phyloP scores from a whole-genome alignment of 2,329 filamentous ascomycete species.

The Ramularia endophylla region DNA sequence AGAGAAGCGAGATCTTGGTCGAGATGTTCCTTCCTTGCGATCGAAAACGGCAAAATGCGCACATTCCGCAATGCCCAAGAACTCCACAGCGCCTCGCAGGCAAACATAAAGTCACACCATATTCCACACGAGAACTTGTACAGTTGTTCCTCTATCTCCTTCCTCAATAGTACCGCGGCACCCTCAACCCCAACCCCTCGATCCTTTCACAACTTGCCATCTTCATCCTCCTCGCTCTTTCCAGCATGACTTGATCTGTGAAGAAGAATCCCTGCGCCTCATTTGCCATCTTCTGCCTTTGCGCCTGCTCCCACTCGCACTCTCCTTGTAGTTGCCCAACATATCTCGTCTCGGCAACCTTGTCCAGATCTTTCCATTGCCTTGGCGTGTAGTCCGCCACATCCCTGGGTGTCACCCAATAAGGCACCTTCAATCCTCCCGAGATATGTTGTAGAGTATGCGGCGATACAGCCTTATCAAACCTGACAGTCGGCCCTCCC shows the following conservation, averaged over 20 bases:
- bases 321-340: conserved; percentile 60
- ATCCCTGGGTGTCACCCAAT: conserved; percentile 78
- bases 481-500: conserved; percentile 66
- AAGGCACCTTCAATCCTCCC: conserved; percentile 69
- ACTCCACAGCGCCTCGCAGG: no score
- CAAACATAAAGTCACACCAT: no score
- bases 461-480: conserved; percentile 64
- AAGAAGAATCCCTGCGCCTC: conserved; percentile 85
- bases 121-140: no score
- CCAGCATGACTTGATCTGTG: conserved; percentile 72
- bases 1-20: no score
- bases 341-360: conserved; percentile 67
- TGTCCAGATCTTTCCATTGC: conserved; percentile 70
- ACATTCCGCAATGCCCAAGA: no score
- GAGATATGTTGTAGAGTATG: conserved; percentile 67
- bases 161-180: conserved; percentile 12
- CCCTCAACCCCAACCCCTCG: conserved; percentile 41
- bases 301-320: conserved; percentile 68
- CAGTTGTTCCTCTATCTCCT: neutral
- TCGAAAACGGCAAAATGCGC: no score
- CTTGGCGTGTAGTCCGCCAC: conserved; percentile 62
- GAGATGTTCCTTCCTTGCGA: no score
- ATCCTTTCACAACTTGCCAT: conserved; percentile 55
- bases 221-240: conserved; percentile 57
- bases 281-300: conserved; percentile 62